Percentiles rank a stretch among this genome's conserved stretches.
These are phyloP conservation scores for Angomonas deanei DNA, from an alignment of 208 protist genomes.

Conservation along the genomic window DNA sequence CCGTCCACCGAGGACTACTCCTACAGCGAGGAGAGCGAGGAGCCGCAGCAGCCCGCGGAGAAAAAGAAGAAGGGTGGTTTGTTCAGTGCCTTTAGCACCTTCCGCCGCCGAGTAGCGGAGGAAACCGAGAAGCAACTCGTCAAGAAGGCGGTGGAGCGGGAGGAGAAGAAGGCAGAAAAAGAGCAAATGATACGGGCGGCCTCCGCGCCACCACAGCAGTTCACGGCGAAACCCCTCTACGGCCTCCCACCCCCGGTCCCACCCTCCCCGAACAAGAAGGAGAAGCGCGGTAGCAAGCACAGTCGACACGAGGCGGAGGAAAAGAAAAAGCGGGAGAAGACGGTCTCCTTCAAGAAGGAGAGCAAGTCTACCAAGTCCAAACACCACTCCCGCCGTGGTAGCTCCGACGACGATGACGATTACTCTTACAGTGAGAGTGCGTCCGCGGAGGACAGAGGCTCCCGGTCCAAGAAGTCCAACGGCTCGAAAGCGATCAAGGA, in stretches of 20 bases:
- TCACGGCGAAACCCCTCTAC: background rate
- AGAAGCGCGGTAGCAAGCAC: background rate
- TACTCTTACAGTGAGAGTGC: background rate
- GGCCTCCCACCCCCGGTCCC: background rate
- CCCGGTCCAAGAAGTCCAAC: constrained; percentile 9
- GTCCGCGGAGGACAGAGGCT: background rate
- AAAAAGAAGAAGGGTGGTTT: constrained; percentile 13
- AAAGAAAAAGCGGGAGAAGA: background rate
- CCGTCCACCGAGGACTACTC: no score
- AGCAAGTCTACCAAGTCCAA: background rate
- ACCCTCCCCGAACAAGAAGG: background rate
- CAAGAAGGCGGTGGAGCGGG: no score
- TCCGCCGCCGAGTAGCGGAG: background rate
- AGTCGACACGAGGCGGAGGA: background rate
- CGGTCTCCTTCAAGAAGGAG: constrained; percentile 11
- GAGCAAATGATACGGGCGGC: background rate
- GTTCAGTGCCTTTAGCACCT: background rate
- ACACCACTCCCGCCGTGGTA: background rate
- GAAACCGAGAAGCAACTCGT: background rate
- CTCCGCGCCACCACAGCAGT: background rate
- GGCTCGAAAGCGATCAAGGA: constrained; percentile 1
- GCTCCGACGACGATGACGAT: background rate
- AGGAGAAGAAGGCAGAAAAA: background rate
- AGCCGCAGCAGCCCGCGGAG: background rate
- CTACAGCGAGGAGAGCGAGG: background rate